A percentile compares a stretch with the other conserved stretches of the same genome.
Conservation (phyloP, 768 basidiomycete species). For the Mycena filopes region DNA sequence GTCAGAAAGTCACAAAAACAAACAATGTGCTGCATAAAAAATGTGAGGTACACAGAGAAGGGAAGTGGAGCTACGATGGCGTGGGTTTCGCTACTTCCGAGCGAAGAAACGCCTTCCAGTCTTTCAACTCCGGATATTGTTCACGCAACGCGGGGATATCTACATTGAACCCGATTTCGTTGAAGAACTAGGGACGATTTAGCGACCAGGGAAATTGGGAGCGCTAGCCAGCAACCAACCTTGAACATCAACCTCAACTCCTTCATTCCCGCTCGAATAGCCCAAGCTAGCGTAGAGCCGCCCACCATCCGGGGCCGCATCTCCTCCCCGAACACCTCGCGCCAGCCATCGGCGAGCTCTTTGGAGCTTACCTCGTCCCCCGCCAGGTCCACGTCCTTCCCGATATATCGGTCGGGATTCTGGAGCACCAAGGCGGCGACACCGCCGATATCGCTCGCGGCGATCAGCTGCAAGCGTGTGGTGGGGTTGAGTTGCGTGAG, state of each 20-base stretch:
- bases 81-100: not conserved
- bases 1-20: too few relatives aligned
- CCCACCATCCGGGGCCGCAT: slow-evolving; percentile 14
- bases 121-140: slow-evolving; percentile 18
- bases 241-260: slow-evolving; percentile 27
- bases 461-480: slow-evolving; percentile 15
- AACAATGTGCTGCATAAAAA: not conserved
- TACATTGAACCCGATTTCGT: slow-evolving; percentile 13
- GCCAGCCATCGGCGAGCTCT: slow-evolving; percentile 22
- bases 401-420: slow-evolving; percentile 10
- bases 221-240: slow-evolving; percentile 3
- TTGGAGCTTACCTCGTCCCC: slow-evolving; percentile 12
- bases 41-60: not conserved
- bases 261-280: not conserved
- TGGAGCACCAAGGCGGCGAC: slow-evolving; percentile 16
- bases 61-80: not conserved
- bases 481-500: slow-evolving; percentile 17
- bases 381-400: slow-evolving; percentile 13
- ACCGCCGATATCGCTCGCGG: slow-evolving; percentile 24
- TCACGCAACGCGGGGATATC: slow-evolving; percentile 26
- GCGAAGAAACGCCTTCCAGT: slow-evolving; percentile 19
- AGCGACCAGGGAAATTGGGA: not conserved
- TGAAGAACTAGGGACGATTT: slow-evolving; percentile 19
- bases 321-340: slow-evolving; percentile 17
- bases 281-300: slow-evolving; percentile 1